A percentile compares a stretch with the other conserved stretches of the same genome.
Conservation (phyloP, 2,329 filamentous ascomycete genomes). For the Pseudopithomyces chartarum region DNA sequence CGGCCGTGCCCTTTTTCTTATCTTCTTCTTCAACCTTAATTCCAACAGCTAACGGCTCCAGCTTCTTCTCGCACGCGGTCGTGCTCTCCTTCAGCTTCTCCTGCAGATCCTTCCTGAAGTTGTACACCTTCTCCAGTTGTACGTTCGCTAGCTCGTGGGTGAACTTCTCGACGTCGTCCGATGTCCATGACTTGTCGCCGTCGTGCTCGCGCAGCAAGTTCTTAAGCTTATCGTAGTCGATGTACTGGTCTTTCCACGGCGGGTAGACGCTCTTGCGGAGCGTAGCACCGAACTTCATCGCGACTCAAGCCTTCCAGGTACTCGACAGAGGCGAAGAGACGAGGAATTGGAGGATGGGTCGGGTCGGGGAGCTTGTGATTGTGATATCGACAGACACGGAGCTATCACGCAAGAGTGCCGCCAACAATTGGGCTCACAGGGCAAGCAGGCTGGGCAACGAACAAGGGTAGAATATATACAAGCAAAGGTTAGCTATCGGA, state of each 20-base stretch:
- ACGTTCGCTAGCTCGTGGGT: slow-evolving; percentile 94
- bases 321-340: neutral
- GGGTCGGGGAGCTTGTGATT: no score
- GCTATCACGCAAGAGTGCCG: neutral
- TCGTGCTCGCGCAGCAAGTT: slow-evolving; percentile 75
- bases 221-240: slow-evolving; percentile 95
- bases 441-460: neutral
- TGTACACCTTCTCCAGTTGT: slow-evolving; percentile 91
- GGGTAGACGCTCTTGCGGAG: slow-evolving; percentile 78
- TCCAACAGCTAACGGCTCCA: slow-evolving; percentile 62
- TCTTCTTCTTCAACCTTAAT: slow-evolving; percentile 32
- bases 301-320: neutral
- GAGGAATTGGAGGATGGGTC: neutral
- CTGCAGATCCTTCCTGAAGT: slow-evolving; percentile 83
- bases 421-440: neutral
- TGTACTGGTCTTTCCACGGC: slow-evolving; percentile 92
- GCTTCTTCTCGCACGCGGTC: slow-evolving; percentile 67
- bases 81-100: slow-evolving; percentile 81
- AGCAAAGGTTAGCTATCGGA: neutral
- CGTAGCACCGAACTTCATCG: slow-evolving; percentile 95
- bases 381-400: no score
- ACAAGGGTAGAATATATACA: neutral
- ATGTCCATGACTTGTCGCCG: slow-evolving; percentile 76
- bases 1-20: slow-evolving; percentile 20
- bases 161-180: slow-evolving; percentile 90